These are phyloP conservation scores for Nepenthes gracilis DNA, from an alignment of 148 eudicot genomes.

Conservation along the genomic window DNA sequence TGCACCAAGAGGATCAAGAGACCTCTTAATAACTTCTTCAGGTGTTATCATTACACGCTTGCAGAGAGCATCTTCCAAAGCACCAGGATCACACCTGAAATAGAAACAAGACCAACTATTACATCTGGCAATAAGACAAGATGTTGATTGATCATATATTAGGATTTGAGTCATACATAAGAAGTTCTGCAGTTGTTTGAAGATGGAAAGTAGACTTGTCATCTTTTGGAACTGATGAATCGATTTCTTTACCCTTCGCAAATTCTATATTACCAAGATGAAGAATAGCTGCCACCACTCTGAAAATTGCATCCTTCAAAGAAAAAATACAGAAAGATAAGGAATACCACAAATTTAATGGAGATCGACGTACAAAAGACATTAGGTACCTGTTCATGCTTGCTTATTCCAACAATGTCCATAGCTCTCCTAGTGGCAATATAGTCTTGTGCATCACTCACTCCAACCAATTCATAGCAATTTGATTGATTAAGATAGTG, in stretches of 20 bases:
- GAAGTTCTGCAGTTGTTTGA: slow-evolving; percentile 10
- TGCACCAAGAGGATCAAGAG: slow-evolving; percentile 12
- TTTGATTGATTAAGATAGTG: slow-evolving; percentile 14
- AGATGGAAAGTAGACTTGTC: slow-evolving; percentile 13
- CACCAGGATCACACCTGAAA: slow-evolving; percentile 11
- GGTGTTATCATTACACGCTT: slow-evolving; percentile 17
- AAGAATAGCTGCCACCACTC: slow-evolving; percentile 14
- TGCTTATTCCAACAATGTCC: slow-evolving; percentile 13
- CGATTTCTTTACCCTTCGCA: slow-evolving; percentile 10
- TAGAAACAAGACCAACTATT: slow-evolving; percentile 6
- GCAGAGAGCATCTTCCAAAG: slow-evolving; percentile 10
- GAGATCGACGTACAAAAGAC: neutral
- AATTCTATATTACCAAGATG: slow-evolving; percentile 13
- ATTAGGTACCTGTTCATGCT: slow-evolving; percentile 10
- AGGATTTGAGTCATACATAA: slow-evolving; percentile 4
- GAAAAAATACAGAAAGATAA: neutral
- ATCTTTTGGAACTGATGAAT: slow-evolving; percentile 11
- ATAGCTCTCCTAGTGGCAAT: slow-evolving; percentile 13
- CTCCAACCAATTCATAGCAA: slow-evolving; percentile 13
- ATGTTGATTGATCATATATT: neutral
- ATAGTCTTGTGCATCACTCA: slow-evolving; percentile 11
- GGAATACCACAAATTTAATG: neutral
- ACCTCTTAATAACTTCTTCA: slow-evolving; percentile 15
- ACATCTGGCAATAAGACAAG: neutral
- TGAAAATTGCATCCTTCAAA: slow-evolving; percentile 10